phyloP scores from a whole-genome alignment of 768 basidiomycete species.

The Chalciporus piperatus region DNA sequence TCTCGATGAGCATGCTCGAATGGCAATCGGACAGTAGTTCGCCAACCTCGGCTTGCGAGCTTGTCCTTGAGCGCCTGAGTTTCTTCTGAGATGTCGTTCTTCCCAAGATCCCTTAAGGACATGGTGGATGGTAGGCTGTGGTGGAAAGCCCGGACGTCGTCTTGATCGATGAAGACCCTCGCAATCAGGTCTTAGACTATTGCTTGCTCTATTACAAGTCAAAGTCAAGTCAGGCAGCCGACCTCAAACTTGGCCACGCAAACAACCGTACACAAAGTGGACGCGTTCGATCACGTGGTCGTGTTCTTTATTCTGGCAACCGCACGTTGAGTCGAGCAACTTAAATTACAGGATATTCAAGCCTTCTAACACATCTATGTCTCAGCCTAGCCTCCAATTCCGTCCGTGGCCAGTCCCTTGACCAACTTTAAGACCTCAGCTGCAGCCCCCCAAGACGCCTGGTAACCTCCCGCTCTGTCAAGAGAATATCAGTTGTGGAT shows the following conservation, averaged over 20 bases:
- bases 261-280: slow-evolving; percentile 26
- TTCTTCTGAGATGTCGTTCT: slow-evolving; percentile 39
- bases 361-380: not conserved
- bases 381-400: not conserved
- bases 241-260: slow-evolving; percentile 15
- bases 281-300: slow-evolving; percentile 34
- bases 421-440: slow-evolving; percentile 36
- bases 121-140: slow-evolving; percentile 22
- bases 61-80: slow-evolving; percentile 35
- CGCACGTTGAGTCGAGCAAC: too few relatives aligned
- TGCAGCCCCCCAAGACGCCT: slow-evolving; percentile 43
- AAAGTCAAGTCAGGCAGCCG: not conserved
- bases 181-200: too few relatives aligned
- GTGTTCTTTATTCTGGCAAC: slow-evolving; percentile 17
- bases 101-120: slow-evolving; percentile 39
- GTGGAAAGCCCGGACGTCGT: slow-evolving; percentile 4
- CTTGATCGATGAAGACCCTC: not conserved
- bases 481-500: slow-evolving; percentile 10
- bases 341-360: too few relatives aligned
- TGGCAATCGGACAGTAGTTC: not conserved
- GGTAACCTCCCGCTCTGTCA: slow-evolving; percentile 37
- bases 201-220: not conserved
- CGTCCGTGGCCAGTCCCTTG: slow-evolving; percentile 5
- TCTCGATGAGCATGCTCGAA: slow-evolving; percentile 4
- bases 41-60: slow-evolving; percentile 36